These are phyloP conservation scores for Blastobotrys raffinosifermentans DNA, from an alignment of 1,139 yeast genomes.

Conservation along the genomic window DNA sequence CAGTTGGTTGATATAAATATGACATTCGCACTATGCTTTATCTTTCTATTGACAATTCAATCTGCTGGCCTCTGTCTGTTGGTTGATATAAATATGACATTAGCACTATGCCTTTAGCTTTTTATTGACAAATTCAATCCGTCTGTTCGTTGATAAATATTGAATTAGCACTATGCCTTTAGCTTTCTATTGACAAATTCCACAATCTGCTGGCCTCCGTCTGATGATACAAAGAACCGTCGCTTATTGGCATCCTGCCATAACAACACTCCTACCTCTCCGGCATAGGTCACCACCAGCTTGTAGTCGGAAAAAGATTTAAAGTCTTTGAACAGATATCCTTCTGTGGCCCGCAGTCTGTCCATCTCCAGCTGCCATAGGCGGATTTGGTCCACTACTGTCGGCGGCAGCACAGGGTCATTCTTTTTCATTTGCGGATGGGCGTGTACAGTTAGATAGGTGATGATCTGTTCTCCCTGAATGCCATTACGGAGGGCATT, in stretches of 20 bases:
- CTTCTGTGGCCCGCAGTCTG: conserved; percentile 81
- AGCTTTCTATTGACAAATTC: conserved; percentile 71
- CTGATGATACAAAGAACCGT: conserved; percentile 76
- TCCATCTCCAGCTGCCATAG: conserved; percentile 96
- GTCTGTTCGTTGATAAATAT: too few relatives aligned
- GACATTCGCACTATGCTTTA: too few relatives aligned
- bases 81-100: background rate
- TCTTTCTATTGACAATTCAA: too few relatives aligned
- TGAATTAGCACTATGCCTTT: background rate
- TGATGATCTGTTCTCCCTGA: conserved; percentile 89
- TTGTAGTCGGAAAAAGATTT: conserved; percentile 72
- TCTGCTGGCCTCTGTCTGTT: too few relatives aligned
- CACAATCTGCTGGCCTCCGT: conserved; percentile 82
- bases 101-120: background rate
- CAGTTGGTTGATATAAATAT: too few relatives aligned
- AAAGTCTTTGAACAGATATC: conserved; percentile 84
- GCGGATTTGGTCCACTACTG: conserved; percentile 90
- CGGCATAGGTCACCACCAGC: conserved; percentile 67
- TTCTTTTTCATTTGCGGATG: conserved; percentile 75
- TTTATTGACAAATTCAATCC: too few relatives aligned
- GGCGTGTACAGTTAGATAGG: conserved; percentile 85
- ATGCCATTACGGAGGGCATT: conserved; percentile 82
- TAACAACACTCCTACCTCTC: conserved; percentile 80
- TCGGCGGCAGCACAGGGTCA: conserved; percentile 67
- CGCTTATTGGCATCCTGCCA: conserved; percentile 73